Base-by-base conservation (phyloP, 1,139 yeast genomes). In the Magnusiomyces suaveolens region DNA sequence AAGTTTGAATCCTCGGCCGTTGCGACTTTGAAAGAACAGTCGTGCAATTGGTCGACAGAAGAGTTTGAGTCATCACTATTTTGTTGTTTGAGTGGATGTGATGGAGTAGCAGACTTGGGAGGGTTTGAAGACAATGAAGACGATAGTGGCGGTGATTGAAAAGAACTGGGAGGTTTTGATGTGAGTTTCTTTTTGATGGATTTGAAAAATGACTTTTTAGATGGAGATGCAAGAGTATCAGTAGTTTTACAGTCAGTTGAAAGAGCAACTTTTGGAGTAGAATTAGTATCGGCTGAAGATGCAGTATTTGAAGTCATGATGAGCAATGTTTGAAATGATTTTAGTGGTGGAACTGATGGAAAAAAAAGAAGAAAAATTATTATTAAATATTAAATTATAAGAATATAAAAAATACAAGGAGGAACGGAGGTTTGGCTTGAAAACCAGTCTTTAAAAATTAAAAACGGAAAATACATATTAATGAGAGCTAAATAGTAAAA, bases 1-100 rank as follows among this genome's bases (percentile, higher is more conserved):
- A 81, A 71, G 69, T 92, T 92, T 62, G 83, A 83, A 68, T 88
- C 92, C 64, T 89, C 97, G 14, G 95, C 83, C 18, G 90, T 96
- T 0, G 97, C 97, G 2, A 88, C 96, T 54, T 58, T 46, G 53
- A 70, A 71, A 2, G 70, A 58, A 57, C 69, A 65, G n/a, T 60
- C 59, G 50, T 55, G 57, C 29, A 52, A 4, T 46, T 25, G 18
- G 18, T 25, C 32, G 18, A 12, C 12, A 29, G 36, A 12, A 29
- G 36, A 12, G 12, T 29, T 39, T 23, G 51, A 10, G 4, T 18
- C 21, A 23, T 2, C 52, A 36, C n/a, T 44, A 21, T 16, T 32
- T 33, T 14, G 43, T 25, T 6, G 53, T 21, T 12, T 29, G 33
- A 12, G 33, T 21, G 52, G 26, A n/a, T 32, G n/a, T 44, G 48